A percentile compares a stretch with the other conserved stretches of the same genome.
Evolutionary conservation across 2,329 filamentous ascomycete genomes (phyloP).

Genomic region (Raffaelea arxii): DNA sequence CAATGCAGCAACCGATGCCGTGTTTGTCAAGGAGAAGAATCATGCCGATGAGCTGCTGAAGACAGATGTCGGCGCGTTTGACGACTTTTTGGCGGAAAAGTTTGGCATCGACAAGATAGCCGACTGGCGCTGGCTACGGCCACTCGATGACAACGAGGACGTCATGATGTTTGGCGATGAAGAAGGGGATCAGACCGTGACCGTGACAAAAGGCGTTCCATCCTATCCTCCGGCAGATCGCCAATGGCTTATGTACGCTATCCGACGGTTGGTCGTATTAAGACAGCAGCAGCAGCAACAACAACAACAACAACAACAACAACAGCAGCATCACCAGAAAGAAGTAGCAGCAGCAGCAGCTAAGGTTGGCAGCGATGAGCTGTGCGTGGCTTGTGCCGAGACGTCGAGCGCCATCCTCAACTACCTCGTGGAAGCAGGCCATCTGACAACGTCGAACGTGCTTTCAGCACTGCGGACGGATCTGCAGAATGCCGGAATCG

Average conservation of each 20-base stretch:
- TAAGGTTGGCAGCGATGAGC: constrained; percentile 55
- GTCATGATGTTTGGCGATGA: constrained; percentile 8
- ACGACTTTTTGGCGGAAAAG: constrained; percentile 26
- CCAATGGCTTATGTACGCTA: constrained; percentile 12
- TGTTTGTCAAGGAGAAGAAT: constrained; percentile 33
- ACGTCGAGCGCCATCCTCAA: constrained; percentile 42
- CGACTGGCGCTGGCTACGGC: constrained; percentile 13
- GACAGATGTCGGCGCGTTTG: constrained; percentile 37
- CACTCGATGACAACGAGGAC: constrained; percentile 12
- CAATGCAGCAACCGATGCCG: constrained; percentile 37
- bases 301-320: not conserved
- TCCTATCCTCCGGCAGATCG: constrained; percentile 42
- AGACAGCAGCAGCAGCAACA: not conserved
- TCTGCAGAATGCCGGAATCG: constrained; percentile 24
- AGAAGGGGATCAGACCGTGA: constrained; percentile 9
- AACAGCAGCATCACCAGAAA: constrained; percentile 10
- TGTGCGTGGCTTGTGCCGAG: constrained; percentile 38
- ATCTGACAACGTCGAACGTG: constrained; percentile 49
- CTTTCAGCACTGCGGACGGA: constrained; percentile 46
- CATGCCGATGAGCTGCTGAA: constrained; percentile 38
- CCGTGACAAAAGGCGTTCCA: constrained; percentile 17
- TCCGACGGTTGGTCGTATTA: not conserved
- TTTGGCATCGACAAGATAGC: constrained; percentile 29
- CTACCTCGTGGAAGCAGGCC: constrained; percentile 51
- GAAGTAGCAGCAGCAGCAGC: constrained; percentile 52